Evolutionary conservation across 371 early-diverging fungal genomes (phyloP), one percentile per base, ranked within the genome.

Genomic region (Caulochytrium protostelioides): DNA sequence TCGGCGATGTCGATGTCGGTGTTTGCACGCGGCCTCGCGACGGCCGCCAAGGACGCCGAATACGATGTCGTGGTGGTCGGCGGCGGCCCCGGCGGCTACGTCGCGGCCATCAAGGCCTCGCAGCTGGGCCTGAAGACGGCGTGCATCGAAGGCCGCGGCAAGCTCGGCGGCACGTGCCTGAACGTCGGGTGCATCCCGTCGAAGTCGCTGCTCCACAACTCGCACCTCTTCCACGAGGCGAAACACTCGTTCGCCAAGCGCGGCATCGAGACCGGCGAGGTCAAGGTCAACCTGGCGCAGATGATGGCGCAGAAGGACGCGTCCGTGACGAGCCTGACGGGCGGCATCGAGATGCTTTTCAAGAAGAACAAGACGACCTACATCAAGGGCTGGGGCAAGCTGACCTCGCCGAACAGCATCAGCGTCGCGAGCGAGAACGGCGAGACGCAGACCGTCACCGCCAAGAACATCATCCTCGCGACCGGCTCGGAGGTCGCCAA

Each of bases 161-260:
- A 85, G 20, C 71, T 95, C 12, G 97, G 97, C 49, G 97, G 97
- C 39, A 95, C 97, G 26, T 95, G 97, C 62, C 60, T 95, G 47
- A 95, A 95, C 55, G 91, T 94, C 28, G 97, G 97, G 29, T 95
- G 95, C 67, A 95, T 95, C 59, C 97, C 97, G 22, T 92, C 94
- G 42, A 95, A 95, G 65, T 79, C 95, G 39, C 75, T 95, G 55
- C 73, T 95, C 52, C 72, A 95, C 76, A 91, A 92, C 74, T 83
- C 94, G 23, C 94, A 95, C 70, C 66, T 90, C 34, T 87, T 76
- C 56, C 92, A 95, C 54, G 65, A 76, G 56, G 79, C 92, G 32
- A 57, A 79, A 49, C 90, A 95, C 52, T 81, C 79, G 26, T 74
- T 91, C 43, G 74, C 72, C 53, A 66, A 70, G 50, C 82, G 94